phyloP scores from a whole-genome alignment of 306 rosid species.

The Cicer bijugum region DNA sequence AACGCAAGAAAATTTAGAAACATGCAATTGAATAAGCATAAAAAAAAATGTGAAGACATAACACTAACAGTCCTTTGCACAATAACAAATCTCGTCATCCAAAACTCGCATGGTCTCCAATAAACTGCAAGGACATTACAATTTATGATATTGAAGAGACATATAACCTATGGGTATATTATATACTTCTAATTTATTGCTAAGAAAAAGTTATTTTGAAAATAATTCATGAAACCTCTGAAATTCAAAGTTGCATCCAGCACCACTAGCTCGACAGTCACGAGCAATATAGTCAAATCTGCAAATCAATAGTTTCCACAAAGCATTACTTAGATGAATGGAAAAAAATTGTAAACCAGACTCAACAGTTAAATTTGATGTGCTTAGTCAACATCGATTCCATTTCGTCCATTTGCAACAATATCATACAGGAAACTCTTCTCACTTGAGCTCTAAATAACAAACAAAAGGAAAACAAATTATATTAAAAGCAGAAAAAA shows the following conservation, averaged over 20 bases:
- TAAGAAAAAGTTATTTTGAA: constrained; percentile 34
- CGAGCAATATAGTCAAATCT: constrained; percentile 95
- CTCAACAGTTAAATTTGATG: constrained; percentile 11
- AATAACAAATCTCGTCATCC: constrained; percentile 92
- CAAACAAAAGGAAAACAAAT: constrained; percentile 20
- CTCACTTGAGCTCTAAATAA: constrained; percentile 62
- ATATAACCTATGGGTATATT: constrained; percentile 13
- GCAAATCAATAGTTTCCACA: constrained; percentile 47
- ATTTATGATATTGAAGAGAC: constrained; percentile 37
- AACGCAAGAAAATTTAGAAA: constrained; percentile 42
- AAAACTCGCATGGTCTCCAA: constrained; percentile 89
- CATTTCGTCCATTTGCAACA: constrained; percentile 98
- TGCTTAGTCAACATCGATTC: constrained; percentile 93
- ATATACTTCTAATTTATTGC: constrained; percentile 33
- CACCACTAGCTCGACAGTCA: constrained; percentile 91
- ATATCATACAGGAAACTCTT: constrained; percentile 93
- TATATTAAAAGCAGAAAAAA: background rate
- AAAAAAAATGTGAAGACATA: constrained; percentile 26
- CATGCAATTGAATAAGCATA: constrained; percentile 19
- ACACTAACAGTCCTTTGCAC: constrained; percentile 82
- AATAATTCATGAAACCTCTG: constrained; percentile 60
- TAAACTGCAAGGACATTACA: constrained; percentile 59
- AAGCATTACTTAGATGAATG: constrained; percentile 19
- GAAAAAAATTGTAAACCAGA: constrained; percentile 14
- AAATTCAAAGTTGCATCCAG: constrained; percentile 87